Evolutionary conservation across 495 filamentous ascomycete genomes (phyloP).

Genomic region (Penicillium longicatenatum): DNA sequence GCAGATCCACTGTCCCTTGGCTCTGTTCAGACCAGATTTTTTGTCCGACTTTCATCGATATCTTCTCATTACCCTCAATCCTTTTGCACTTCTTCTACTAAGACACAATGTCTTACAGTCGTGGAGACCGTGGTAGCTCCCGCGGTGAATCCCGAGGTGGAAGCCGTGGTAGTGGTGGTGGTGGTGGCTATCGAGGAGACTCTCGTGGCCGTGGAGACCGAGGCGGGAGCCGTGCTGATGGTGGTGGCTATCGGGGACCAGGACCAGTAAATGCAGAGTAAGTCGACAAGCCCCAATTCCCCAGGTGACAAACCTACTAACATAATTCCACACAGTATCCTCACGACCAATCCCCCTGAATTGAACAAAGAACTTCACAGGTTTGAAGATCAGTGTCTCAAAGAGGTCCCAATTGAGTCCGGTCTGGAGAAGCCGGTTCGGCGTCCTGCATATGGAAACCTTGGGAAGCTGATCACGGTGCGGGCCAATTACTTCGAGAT

Average conservation of each 20-base stretch:
- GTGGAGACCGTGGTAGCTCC: neutral
- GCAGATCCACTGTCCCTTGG: neutral
- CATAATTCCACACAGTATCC: neutral
- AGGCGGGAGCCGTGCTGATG: constrained; percentile 5
- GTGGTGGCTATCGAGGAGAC: constrained; percentile 8
- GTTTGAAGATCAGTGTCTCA: constrained; percentile 12
- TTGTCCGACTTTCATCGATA: neutral
- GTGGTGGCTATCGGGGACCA: constrained; percentile 4
- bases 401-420: neutral
- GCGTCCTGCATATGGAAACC: constrained; percentile 47
- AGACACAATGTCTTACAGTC: constrained; percentile 16
- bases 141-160: neutral
- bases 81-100: neutral
- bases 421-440: constrained; percentile 18
- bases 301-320: neutral
- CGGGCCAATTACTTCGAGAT: constrained; percentile 51
- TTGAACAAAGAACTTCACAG: neutral
- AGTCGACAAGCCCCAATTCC: constrained; percentile 5
- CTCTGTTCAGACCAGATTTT: neutral
- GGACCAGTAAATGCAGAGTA: neutral
- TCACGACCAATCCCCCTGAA: neutral
- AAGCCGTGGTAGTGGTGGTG: neutral
- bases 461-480: constrained; percentile 35
- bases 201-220: constrained; percentile 5
- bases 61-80: neutral